Conservation (phyloP, 2,329 filamentous ascomycete genomes). For the Cercospora sp. region DNA sequence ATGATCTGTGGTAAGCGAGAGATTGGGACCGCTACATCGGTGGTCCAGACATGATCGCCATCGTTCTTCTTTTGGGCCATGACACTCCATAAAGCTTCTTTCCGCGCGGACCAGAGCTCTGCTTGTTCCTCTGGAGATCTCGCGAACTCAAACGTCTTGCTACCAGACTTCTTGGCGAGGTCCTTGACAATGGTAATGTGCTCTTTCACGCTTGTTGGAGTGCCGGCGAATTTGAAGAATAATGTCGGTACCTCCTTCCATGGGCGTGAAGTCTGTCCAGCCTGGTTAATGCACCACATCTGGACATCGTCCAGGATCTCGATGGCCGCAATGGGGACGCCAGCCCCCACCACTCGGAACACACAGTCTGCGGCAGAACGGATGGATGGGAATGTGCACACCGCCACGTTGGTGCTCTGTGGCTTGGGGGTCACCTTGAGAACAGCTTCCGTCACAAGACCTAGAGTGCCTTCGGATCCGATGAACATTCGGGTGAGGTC, state of each 20-base stretch:
- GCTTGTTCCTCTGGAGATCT: conserved; percentile 63
- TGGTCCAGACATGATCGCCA: conserved; percentile 71
- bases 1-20: conserved; percentile 71
- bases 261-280: conserved; percentile 61
- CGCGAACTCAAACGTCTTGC: conserved; percentile 70
- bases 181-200: conserved; percentile 69
- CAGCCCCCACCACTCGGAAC: conserved; percentile 73
- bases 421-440: conserved; percentile 83
- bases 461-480: conserved; percentile 87
- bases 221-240: conserved; percentile 76
- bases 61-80: conserved; percentile 63
- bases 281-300: conserved; percentile 72
- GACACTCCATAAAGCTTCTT: conserved; percentile 72
- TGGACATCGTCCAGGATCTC: conserved; percentile 91
- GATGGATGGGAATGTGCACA: conserved; percentile 65
- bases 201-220: conserved; percentile 70
- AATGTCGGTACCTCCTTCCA: conserved; percentile 72
- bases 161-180: conserved; percentile 60
- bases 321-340: conserved; percentile 84
- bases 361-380: conserved; percentile 77
- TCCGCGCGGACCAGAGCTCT: conserved; percentile 74
- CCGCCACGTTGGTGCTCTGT: conserved; percentile 76
- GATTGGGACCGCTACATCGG: conserved; percentile 77
- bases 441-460: conserved; percentile 86
- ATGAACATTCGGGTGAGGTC: conserved; percentile 88